Base-by-base conservation (phyloP, 495 filamentous ascomycete genomes). In the Aspergillus kassunensis region DNA sequence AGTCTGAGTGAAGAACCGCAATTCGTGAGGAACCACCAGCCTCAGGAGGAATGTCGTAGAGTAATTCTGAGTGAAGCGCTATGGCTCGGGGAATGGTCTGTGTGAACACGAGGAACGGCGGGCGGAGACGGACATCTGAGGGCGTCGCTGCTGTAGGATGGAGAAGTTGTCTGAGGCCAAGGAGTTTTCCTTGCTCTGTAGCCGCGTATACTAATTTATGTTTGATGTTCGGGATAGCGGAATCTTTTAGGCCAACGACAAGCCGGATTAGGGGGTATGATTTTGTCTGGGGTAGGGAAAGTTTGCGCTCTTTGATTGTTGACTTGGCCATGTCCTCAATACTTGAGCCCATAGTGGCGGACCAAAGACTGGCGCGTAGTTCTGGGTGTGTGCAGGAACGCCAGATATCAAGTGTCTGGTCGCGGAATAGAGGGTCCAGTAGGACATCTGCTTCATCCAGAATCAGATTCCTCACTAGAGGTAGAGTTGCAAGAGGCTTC, bases 401-500 rank as follows among this genome's bases (percentile, higher is more conserved):
- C 93, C 92, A 97, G 58, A 97, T 88, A 27, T 78, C 80, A 19
- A 96, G 72, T 0, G 91, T 97, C 61, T 98, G 95, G 21, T 91
- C 85, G 25, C 88, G 80, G 72, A 98, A 97, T 11, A 95, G 74
- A 11, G 87, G 83, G 54, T 99, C 93, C 12, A 98, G 79, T 11
- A 98, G 84, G 18, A 97, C 89, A 68, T 98, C 93, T 8, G 91
- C 93, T 73, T 98, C 93, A 58, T 98, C 93, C 6, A 98, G 72
- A 18, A 97, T 80, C 31, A 98, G 70, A 44, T 81, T 80, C 15
- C 77, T 75, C 15, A 96, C 81, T 2, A 80, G 71, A 2, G 86
- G 81, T 9, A 96, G 65, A 5, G 66, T 64, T 20, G 71, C 71
- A 43, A 73, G 58, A 9, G 68, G 62, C 13, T 65, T 71, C 6